These are phyloP conservation scores for Neurospora sp. DNA, from an alignment of 495 filamentous ascomycete species.

Conservation along the genomic window DNA sequence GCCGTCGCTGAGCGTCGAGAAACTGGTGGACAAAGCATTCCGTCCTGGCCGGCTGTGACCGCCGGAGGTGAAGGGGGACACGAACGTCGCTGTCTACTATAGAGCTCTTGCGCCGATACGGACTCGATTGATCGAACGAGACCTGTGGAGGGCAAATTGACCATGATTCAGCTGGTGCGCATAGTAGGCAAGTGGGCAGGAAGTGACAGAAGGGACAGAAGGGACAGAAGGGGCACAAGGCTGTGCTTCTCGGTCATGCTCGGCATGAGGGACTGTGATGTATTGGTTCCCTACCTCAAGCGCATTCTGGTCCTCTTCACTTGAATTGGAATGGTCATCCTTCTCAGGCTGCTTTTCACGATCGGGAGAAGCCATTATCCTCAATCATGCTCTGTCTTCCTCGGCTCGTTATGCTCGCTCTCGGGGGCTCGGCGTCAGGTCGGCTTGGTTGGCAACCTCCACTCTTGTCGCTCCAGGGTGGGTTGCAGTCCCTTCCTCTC, in stretches of 20 bases:
- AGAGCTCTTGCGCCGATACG: slow-evolving; percentile 79
- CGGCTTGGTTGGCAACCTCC: background rate
- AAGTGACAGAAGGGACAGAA: too few species aligned
- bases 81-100: slow-evolving; percentile 50
- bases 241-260: background rate
- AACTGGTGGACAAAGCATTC: slow-evolving; percentile 80
- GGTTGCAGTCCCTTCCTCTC: background rate
- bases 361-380: slow-evolving; percentile 1
- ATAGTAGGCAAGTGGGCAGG: background rate
- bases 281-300: slow-evolving; percentile 27
- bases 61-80: slow-evolving; percentile 27
- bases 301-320: slow-evolving; percentile 31
- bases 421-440: background rate
- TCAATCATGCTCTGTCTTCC: slow-evolving; percentile 1
- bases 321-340: slow-evolving; percentile 22
- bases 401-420: background rate
- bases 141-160: slow-evolving; percentile 42
- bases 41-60: slow-evolving; percentile 40
- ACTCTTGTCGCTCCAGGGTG: background rate
- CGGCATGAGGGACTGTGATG: background rate
- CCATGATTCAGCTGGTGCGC: background rate
- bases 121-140: slow-evolving; percentile 57
- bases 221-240: background rate
- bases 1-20: slow-evolving; percentile 45
- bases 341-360: background rate